Base-by-base conservation (phyloP, 1,284 basidiomycete genomes). In the Pseudozyma flocculosa region DNA sequence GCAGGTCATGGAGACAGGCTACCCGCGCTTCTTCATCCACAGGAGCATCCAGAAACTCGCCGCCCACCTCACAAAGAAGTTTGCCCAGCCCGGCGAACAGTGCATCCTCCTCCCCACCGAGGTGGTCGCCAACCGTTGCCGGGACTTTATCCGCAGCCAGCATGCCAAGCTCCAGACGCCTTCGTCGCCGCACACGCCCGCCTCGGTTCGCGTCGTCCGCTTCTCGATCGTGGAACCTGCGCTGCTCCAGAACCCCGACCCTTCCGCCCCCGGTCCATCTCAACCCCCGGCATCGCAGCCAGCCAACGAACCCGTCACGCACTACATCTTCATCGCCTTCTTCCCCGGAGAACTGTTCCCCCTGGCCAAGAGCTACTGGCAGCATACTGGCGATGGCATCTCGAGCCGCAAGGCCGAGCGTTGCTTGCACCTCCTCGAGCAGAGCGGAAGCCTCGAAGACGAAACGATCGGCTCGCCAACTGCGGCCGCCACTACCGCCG, bases 11-110 rank as follows among this genome's bases (percentile, higher is more conserved):
- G 84, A 89, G 50, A 86, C 87, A 4, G 95, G 94, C n/a, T 99
- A 98, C 76, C 95, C 95, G 0, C 83, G 95, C 43, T 99, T 98
- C 81, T 97, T 95, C 78, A 89, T 98, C 49, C 91, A 96, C 78
- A 81, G 86, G 22, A 88, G 84, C 62, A 92, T 97, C 34, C 85
- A 87, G 75, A 90, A 91, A 43, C 68, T 74, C 3, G 62, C 70
- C 18, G 48, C 43, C 24, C 38, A 68, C 14, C 51, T 72, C 32
- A 45, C 51, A 37, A 53, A 48, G 29, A 72, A 68, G 45, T 70
- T 74, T 22, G 72, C 60, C 21, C 43, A 46, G 9, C 70, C 68
- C 0, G 52, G 45, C 7, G 75, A 77, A 41, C 38, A 45, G 1
- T 62, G 59, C 42, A 62, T 76, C 26, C 68, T 77, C 24, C 61